Evolutionary conservation across 768 basidiomycete species (phyloP), one percentile per base, ranked within the genome.

Genomic region (Fistulinella prunicolor): DNA sequence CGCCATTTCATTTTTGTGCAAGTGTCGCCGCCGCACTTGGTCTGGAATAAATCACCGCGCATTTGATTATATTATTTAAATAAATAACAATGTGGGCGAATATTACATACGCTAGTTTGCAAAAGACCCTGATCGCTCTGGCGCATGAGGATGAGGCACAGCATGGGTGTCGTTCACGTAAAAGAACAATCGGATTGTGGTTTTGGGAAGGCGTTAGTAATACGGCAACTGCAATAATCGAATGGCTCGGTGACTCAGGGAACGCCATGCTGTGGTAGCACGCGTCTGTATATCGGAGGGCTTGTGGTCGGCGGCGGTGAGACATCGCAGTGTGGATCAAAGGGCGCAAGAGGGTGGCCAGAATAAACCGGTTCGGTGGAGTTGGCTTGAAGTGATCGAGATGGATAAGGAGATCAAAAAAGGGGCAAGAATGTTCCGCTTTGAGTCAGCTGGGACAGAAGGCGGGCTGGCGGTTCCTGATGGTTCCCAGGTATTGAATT

Each of bases 391-490:
- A 56, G 40, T 55, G 50, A 60, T 63, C 49, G 42, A 38, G 49
- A 61, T 54, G 64, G 54, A 64, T 50, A 56, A 61, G 44, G 35
- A 42, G 22, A 26, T 48, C 22, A 44, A 56, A 60, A 32, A 44
- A 24, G 22, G 49, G 50, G 42, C 46, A 49, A 12, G 38, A 48
- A 52, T 35, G 46, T 55, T 46, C 51, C 51, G 9, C 17, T 53
- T 59, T 53, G 53, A 49, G 58, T 35, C 30, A 51, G 49, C 26
- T 63, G 57, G 56, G 63, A 53, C 54, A 64, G 50, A 63, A 59
- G 44, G 58, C 62, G 59, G 62, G 22, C 47, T 38, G 45, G 38
- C 35, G 46, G 54, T 61, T 64, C 55, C 58, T 57, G 62, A 64
- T 62, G 52, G 53, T 65, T 65, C 57, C 63, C 62, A 65, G 60